A percentile compares a stretch with the other conserved stretches of the same genome.
phyloP scores from a whole-genome alignment of 2,329 filamentous ascomycete species.

The Dothiorella sarmentorum region DNA sequence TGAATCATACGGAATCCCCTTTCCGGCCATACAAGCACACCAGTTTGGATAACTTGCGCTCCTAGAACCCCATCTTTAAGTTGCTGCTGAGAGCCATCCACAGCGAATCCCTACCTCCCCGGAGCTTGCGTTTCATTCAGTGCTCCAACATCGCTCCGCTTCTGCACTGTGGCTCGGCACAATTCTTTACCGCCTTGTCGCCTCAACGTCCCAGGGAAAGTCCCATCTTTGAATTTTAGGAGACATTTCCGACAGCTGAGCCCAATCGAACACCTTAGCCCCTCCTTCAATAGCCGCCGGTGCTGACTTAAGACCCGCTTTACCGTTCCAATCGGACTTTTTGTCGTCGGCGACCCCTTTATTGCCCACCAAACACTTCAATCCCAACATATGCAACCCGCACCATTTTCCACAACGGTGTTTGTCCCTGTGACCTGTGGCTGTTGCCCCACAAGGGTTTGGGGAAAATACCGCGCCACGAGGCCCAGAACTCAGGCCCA shows the following conservation, averaged over 20 bases:
- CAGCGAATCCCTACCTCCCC: neutral
- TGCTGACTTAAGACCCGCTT: neutral
- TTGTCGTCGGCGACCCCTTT: neutral
- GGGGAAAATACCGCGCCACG: neutral
- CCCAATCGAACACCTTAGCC: neutral
- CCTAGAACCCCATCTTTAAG: neutral
- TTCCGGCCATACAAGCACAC: conserved; percentile 1
- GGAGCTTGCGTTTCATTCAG: neutral
- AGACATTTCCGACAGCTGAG: neutral
- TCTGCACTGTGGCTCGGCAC: neutral
- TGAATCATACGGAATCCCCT: conserved; percentile 11
- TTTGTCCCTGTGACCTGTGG: no score
- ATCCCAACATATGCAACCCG: neutral
- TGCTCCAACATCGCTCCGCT: neutral
- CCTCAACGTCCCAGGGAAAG: neutral
- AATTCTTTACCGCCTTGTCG: neutral
- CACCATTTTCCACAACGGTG: neutral
- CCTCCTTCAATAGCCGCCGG: neutral
- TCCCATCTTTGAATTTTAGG: neutral
- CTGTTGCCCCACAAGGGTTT: neutral
- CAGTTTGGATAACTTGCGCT: neutral
- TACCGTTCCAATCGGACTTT: neutral
- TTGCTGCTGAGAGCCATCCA: no score
- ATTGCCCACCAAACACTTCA: neutral
- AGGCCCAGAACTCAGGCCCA: neutral